phyloP scores from a whole-genome alignment of 331 rosid genomes.

The Stylosanthes scabra region DNA sequence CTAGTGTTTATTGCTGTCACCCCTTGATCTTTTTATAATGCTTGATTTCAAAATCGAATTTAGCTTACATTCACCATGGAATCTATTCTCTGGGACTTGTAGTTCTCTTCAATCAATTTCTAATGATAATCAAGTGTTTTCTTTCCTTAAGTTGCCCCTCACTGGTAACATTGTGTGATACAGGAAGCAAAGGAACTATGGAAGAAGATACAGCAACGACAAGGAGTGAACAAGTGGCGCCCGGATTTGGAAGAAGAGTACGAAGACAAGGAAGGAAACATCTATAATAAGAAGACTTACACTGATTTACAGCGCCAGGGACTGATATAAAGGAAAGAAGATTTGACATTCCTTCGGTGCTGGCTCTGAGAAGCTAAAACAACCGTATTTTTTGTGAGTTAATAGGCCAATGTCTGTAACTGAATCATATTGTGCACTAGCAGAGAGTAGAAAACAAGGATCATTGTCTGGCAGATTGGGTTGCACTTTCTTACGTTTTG shows the following conservation, averaged over 20 bases:
- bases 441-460: neutral
- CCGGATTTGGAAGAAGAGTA: constrained; percentile 99
- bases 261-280: constrained; percentile 96
- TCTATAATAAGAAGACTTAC: constrained; percentile 93
- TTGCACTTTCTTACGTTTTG: constrained; percentile 22
- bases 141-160: neutral
- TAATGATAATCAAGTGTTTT: too few species aligned
- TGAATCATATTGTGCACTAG: constrained; percentile 18
- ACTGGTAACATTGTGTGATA: constrained; percentile 19
- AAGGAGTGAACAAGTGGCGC: constrained; percentile 96
- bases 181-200: constrained; percentile 97
- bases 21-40: neutral
- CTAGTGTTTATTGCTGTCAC: constrained; percentile 10
- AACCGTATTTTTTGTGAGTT: constrained; percentile 5
- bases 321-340: constrained; percentile 56
- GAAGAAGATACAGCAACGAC: constrained; percentile 88
- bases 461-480: neutral
- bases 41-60: neutral
- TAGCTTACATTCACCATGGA: neutral
- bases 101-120: too few species aligned
- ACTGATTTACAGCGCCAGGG: constrained; percentile 97
- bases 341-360: neutral
- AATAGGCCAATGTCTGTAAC: constrained; percentile 11
- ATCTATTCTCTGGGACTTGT: constrained; percentile 1
- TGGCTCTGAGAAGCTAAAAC: constrained; percentile 26